Base-by-base conservation (phyloP, 345 rosid species). In the Linum usitatissimum region DNA sequence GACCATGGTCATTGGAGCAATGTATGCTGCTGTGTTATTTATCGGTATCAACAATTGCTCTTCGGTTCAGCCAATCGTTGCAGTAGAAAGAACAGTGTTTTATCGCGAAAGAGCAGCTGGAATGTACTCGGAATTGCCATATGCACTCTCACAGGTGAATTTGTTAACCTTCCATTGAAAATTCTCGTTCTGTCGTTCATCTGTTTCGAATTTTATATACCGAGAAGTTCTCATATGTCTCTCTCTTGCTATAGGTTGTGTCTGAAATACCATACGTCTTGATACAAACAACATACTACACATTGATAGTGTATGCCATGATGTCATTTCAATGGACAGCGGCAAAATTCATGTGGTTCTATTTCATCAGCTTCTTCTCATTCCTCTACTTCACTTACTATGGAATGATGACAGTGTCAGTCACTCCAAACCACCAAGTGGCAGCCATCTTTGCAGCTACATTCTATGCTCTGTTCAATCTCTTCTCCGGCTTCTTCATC, bases 331-430 rank as follows among this genome's bases (percentile, higher is more conserved):
- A 79, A 66, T 93, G 99, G 99, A 83, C 79, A 19, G 70, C 64
- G 4, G 79, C 67, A n/a, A 92, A 92, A 68, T 84, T 87, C 80
- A 76, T 80, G 66, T 84, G 98, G 87, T 89, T 92, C 76, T 92
- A 72, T 81, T 87, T 84, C 54, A 68, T 90, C 68, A 73, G 81
- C 53, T 92, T 92, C 77, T 83, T 86, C 77, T 81, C 97, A 40
- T 90, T 89, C 80, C 90, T 92, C 39, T 80, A 90, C 96, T 92
- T 79, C 85, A 86, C 97, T 53, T 93, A 86, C 81, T 93, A 93
- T 3, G 97, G 96, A 55, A 85, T 90, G 99, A 90, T 93, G 99
- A 73, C 93, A 0, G 94, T 86, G 60, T 70, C 99, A 19, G 34
- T 93, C 57, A 87, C 87, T 0, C 99, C 97, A 23, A 90, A 90